These are phyloP conservation scores for Chlorella ohadii DNA, from an alignment of 139 green algal species.

Conservation along the genomic window DNA sequence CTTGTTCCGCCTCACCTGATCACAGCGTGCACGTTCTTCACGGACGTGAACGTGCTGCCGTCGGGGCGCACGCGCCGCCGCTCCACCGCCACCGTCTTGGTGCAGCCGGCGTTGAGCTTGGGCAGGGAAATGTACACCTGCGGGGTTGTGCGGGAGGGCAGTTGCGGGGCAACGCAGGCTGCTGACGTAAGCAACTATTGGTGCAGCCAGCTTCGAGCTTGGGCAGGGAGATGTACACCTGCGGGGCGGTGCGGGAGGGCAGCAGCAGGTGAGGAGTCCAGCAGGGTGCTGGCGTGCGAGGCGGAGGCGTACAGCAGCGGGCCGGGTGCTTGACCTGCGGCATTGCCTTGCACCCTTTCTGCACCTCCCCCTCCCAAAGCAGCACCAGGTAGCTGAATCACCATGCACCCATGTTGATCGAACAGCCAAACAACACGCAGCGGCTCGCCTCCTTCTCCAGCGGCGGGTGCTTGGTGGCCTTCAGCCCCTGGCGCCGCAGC, in stretches of 20 bases:
- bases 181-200: too few relatives aligned
- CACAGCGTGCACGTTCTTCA: slow-evolving; percentile 42
- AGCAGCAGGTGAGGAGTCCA: too few relatives aligned
- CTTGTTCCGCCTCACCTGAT: slow-evolving; percentile 10
- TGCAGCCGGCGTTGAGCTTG: slow-evolving; percentile 48
- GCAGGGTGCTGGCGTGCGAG: too few relatives aligned
- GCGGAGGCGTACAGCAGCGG: slow-evolving; percentile 22
- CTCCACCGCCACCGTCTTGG: slow-evolving; percentile 30
- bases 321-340: too few relatives aligned
- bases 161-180: too few relatives aligned
- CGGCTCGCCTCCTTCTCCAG: slow-evolving; percentile 36
- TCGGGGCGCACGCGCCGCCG: slow-evolving; percentile 34
- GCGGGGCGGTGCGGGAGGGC: not conserved
- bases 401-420: too few relatives aligned
- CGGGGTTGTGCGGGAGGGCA: not conserved
- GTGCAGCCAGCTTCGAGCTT: slow-evolving; percentile 47
- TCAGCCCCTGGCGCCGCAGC: slow-evolving; percentile 42
- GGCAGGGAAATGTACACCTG: slow-evolving; percentile 30
- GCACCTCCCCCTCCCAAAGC: too few relatives aligned
- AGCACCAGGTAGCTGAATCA: too few relatives aligned
- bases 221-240: slow-evolving; percentile 31
- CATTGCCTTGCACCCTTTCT: too few relatives aligned
- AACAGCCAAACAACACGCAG: not conserved
- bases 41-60: slow-evolving; percentile 4
- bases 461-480: slow-evolving; percentile 41